Evolutionary conservation across 164 flowering plant species (phyloP), one percentile per base, ranked within the genome.

Genomic region (Magnolia changhungtana): DNA sequence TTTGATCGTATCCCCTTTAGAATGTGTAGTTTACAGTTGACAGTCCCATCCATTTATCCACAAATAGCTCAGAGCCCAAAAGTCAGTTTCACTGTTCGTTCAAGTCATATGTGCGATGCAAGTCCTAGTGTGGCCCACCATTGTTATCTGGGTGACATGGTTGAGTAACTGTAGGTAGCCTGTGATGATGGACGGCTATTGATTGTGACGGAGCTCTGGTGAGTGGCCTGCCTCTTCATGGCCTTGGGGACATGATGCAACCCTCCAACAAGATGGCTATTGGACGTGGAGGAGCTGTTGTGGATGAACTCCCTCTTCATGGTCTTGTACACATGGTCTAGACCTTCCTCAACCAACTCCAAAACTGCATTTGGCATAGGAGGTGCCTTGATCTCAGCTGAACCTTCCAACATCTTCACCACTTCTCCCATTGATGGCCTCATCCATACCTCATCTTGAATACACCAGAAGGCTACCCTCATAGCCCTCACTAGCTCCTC

Each of bases 361-460:
- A 84, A 13, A 0, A 93, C 94, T 2, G 97, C 82, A 75, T 92
- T 96, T 1, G 98, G 97, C 92, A 95, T 92, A 52, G 96, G 92
- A 4, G 99, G 97, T 71, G 51, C 71, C 50, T 87, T 84, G 23
- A 89, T 83, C 6, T 86, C 90, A 7, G 85, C 77, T 23, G 97
- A 85, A 21, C 97, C 97, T 84, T 96, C 99, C 81, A 94, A 78
- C 93, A 96, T 94, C 83, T 85, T 91, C 82, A 92, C 94, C 73
- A 92, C 95, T 71, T 93, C 92, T 8, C 99, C 95, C 98, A 96
- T 96, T 50, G 98, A 82, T 14, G 98, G 99, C 74, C 98, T 88
- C 90, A 82, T 80, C 74, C 69, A 76, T 1, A 90, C 86, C 76
- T 92, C 97, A 68, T 96, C 98, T 73, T 96, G 99, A 63, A 96